Evolutionary conservation across 805 yeast species (phyloP), one percentile per base, ranked within the genome.

Genomic region (Spathaspora hagerdaliae): DNA sequence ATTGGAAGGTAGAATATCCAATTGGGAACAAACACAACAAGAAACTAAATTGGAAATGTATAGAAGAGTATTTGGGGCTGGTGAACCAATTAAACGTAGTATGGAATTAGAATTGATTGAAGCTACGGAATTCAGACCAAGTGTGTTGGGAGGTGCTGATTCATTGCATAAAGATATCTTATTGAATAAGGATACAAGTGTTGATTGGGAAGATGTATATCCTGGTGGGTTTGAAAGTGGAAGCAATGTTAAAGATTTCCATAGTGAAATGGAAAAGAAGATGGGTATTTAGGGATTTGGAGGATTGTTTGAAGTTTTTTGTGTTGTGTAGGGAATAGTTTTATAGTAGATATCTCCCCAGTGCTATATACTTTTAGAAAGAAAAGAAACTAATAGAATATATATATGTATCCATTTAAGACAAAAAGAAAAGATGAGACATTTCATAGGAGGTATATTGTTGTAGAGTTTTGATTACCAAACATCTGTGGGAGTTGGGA

Each of bases 121-220:
- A 39, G 71, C 75, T 41, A 79, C 87, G 11, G 89, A 86, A 48
- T 82, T 82, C 63, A 81, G 74, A 50, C 96, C 96, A 6, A 59
- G 67, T 31, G 63, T 75, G 5, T 65, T 82, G 39, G 89, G 89
- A 11, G 85, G 82, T 6, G 55, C 79, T 6, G 69, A 75, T 38
- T 72, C 77, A 47, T 47, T 88, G 49, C 96, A 88, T 59, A 77
- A 74, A 49, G 96, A 91, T 59, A 86, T 94, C 43, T 73, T 94
- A 47, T 62, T 81, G 59, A 87, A 87, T 68, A 83, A 79, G 58
- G 98, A 94, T 48, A 66, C 83, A 15, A 65, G 80, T 12, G 69
- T 92, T 36, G 97, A 88, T 56, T 92, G 98, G 97, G 98, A 94
- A n/a, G 98, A 94, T 58, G 77, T 92, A 15, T 91, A 91, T 63